phyloP scores from a whole-genome alignment of 2,329 filamentous ascomycete species.

The Mariannaea elegans region DNA sequence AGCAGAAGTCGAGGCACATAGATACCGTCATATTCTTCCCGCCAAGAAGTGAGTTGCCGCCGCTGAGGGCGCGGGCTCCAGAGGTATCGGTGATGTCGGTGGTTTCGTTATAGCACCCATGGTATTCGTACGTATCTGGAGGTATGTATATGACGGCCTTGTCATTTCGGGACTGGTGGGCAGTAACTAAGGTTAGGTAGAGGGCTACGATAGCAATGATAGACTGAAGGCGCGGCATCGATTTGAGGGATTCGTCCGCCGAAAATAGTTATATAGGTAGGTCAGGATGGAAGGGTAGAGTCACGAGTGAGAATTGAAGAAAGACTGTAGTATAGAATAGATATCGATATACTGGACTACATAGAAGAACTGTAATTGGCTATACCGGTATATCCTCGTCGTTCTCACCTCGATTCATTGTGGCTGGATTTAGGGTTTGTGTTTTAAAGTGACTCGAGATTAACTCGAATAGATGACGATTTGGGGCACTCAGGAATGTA shows the following conservation, averaged over 20 bases:
- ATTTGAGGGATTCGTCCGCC: no score
- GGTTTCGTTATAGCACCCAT: conserved; percentile 69
- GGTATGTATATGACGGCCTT: conserved; percentile 46
- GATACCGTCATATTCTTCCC: conserved; percentile 61
- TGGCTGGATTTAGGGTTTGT: background rate
- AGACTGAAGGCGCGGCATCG: background rate
- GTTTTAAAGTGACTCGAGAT: background rate
- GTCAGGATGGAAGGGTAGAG: background rate
- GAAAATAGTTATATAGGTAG: no score
- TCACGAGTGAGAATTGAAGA: background rate
- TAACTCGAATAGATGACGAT: background rate
- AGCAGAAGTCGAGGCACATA: conserved; percentile 61
- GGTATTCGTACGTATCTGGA: conserved; percentile 55
- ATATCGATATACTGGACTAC: background rate
- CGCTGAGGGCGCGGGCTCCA: conserved; percentile 56
- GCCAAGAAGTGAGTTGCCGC: conserved; percentile 50
- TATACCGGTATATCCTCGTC: background rate
- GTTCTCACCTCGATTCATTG: background rate
- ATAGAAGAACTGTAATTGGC: background rate
- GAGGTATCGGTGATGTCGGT: conserved; percentile 53
- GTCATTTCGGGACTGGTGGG: conserved; percentile 28
- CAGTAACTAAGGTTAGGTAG: conserved; percentile 16
- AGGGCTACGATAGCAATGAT: conserved; percentile 18
- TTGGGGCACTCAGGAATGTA: background rate
- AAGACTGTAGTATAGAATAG: background rate